Conservation (phyloP, 169 alveolate species). For the Plasmodium sp. region DNA sequence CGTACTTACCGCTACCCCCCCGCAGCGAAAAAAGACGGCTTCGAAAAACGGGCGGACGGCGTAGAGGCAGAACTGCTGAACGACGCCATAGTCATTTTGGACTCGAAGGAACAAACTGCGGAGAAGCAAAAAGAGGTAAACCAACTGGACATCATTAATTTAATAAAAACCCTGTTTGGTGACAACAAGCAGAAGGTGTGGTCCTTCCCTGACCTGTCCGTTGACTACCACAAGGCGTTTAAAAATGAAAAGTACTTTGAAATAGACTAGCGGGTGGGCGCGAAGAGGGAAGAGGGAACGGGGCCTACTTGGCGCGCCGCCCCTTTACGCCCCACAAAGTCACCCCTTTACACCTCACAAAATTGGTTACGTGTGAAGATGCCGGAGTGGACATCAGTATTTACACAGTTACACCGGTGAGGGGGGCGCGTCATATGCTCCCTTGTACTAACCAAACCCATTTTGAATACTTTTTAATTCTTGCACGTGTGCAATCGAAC, state of each 20-base stretch:
- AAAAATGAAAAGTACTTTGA: slow-evolving; percentile 56
- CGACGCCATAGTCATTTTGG: slow-evolving; percentile 50
- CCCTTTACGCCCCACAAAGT: not conserved
- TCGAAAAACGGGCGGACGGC: slow-evolving; percentile 16
- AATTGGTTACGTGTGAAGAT: not conserved
- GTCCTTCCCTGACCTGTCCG: slow-evolving; percentile 33
- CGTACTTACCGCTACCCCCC: not conserved
- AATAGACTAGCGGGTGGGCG: slow-evolving; percentile 2
- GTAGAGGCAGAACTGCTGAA: not conserved
- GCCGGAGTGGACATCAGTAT: no score
- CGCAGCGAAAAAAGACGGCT: not conserved
- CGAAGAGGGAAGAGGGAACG: not conserved
- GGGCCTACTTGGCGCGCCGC: not conserved
- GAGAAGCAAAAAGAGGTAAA: not conserved
- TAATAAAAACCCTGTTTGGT: slow-evolving; percentile 29
- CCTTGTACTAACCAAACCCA: no score
- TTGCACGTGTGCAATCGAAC: not conserved
- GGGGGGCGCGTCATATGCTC: no score
- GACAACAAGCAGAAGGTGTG: slow-evolving; percentile 19
- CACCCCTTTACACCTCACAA: not conserved
- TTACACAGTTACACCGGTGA: no score
- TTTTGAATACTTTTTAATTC: no score
- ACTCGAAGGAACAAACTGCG: not conserved
- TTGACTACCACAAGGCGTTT: slow-evolving; percentile 67
- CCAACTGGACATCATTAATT: slow-evolving; percentile 18